Conservation (phyloP, 768 basidiomycete genomes). For the Melanogaster broomeanus region DNA sequence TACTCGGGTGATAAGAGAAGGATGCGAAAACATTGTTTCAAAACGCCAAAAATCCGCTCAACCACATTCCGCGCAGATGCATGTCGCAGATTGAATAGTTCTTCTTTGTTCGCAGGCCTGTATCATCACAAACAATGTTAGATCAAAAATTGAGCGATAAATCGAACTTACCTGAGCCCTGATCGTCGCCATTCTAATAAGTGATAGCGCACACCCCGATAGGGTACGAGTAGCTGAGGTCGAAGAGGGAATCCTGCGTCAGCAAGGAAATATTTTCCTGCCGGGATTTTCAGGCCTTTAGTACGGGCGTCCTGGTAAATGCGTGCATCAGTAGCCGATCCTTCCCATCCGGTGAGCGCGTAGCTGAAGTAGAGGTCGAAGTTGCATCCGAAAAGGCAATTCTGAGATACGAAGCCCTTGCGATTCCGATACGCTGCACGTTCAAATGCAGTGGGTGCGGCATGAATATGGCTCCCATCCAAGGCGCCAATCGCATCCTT, state of each 20-base stretch:
- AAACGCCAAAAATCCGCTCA: conserved; percentile 21
- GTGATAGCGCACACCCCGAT: conserved; percentile 39
- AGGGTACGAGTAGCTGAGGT: conserved; percentile 37
- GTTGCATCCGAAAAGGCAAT: conserved; percentile 15
- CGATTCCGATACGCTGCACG: conserved; percentile 4
- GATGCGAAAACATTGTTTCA: conserved; percentile 9
- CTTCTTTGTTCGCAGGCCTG: conserved; percentile 13
- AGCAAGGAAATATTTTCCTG: conserved; percentile 1
- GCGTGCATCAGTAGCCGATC: too few species aligned
- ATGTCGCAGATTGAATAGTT: conserved; percentile 27
- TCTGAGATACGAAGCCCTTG: conserved; percentile 14
- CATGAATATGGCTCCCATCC: conserved; percentile 22
- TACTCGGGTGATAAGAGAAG: not conserved
- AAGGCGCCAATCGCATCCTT: conserved; percentile 34
- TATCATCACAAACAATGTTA: not conserved
- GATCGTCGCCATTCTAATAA: too few species aligned
- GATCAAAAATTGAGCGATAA: too few species aligned
- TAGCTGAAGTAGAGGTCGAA: conserved; percentile 16
- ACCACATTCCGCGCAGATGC: conserved; percentile 19
- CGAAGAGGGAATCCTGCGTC: conserved; percentile 1
- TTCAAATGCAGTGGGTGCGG: not conserved
- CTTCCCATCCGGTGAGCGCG: conserved; percentile 18
- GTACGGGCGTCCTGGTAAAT: too few species aligned
- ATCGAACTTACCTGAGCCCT: not conserved
- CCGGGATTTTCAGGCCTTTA: not conserved